phyloP scores from a whole-genome alignment of 345 rosid genomes.

The Schrenkiella parvula region DNA sequence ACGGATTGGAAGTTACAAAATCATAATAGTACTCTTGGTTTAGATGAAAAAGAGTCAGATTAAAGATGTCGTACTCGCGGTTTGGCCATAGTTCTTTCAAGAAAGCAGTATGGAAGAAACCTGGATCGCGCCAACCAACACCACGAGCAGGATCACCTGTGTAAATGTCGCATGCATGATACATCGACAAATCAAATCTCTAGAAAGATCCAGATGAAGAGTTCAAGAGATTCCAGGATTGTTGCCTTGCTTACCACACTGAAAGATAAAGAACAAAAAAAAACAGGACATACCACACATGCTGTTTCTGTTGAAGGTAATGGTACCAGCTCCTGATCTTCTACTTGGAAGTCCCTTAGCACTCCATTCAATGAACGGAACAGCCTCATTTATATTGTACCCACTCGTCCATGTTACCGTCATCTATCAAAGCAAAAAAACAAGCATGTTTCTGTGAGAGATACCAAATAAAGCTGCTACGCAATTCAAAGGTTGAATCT shows the following conservation, averaged over 20 bases:
- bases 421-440: slow-evolving; percentile 50
- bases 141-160: slow-evolving; percentile 72
- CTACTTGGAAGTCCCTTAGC: slow-evolving; percentile 34
- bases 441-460: not conserved
- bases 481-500: not conserved
- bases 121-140: slow-evolving; percentile 91
- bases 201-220: not conserved
- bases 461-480: not conserved
- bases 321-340: slow-evolving; percentile 77
- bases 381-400: slow-evolving; percentile 66
- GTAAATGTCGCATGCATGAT: slow-evolving; percentile 4
- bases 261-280: not conserved
- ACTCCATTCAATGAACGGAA: slow-evolving; percentile 81
- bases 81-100: slow-evolving; percentile 81
- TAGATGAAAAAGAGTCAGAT: not conserved
- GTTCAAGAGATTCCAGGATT: not conserved
- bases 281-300: slow-evolving; percentile 76
- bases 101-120: slow-evolving; percentile 73
- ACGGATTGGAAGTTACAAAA: not conserved
- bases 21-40: not conserved
- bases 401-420: slow-evolving; percentile 99
- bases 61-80: slow-evolving; percentile 36
- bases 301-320: slow-evolving; percentile 65
- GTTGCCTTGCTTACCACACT: not conserved
- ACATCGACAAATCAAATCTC: slow-evolving; percentile 5